A percentile compares a stretch with the other conserved stretches of the same genome.
Conservation (phyloP, 768 basidiomycete species). For the Boletus tomentosulus region DNA sequence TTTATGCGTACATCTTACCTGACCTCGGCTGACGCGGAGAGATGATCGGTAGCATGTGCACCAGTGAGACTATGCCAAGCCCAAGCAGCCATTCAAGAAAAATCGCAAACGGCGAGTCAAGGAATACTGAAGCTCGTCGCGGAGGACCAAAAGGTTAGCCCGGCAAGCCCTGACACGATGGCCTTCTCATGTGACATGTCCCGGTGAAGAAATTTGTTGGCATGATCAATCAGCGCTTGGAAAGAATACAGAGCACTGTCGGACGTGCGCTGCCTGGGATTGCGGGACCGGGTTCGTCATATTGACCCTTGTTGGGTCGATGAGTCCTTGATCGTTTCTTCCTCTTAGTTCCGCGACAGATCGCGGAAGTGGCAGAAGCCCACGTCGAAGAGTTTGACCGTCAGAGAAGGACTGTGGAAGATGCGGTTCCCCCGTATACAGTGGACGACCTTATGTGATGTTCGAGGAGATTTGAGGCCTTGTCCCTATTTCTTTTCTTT, state of each 20-base stretch:
- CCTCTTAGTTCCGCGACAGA: constrained; percentile 9
- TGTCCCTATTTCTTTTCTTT: neutral
- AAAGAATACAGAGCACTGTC: constrained; percentile 11
- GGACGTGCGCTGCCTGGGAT: constrained; percentile 12
- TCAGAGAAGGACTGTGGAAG: neutral
- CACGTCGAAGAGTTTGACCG: constrained; percentile 12
- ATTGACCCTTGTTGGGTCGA: neutral
- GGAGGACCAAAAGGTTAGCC: constrained; percentile 10
- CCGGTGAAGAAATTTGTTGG: constrained; percentile 6
- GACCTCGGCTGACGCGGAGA: neutral
- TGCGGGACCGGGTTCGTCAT: constrained; percentile 3
- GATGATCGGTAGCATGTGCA: neutral
- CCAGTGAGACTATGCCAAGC: constrained; percentile 10
- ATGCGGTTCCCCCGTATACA: constrained; percentile 3
- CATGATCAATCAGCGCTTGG: constrained; percentile 13
- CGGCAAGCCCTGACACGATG: neutral
- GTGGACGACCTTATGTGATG: constrained; percentile 16
- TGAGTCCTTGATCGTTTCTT: neutral
- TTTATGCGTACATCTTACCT: constrained; percentile 7
- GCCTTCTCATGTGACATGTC: too few species aligned
- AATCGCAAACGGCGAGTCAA: constrained; percentile 13
- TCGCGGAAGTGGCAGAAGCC: constrained; percentile 8
- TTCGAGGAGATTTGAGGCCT: too few species aligned
- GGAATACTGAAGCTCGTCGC: constrained; percentile 14
- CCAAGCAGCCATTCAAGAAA: constrained; percentile 14